Conservation (phyloP, 805 yeast genomes). For the Wickerhamomyces ciferrii region DNA sequence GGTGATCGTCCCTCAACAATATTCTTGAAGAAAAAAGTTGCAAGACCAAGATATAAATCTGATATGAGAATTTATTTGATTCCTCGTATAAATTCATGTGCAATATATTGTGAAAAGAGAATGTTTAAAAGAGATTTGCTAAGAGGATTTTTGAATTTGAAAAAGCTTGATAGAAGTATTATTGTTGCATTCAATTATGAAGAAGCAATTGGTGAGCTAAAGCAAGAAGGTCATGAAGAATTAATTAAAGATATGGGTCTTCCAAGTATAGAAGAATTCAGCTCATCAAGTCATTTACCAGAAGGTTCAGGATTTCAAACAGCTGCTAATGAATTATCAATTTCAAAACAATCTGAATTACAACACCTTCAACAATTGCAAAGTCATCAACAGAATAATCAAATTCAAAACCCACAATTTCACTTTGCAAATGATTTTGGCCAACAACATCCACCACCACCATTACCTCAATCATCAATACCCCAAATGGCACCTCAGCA, state of each 20-base stretch:
- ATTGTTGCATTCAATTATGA: slow-evolving; percentile 26
- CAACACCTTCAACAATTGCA: neutral
- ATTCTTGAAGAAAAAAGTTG: slow-evolving; percentile 51
- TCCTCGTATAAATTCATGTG: slow-evolving; percentile 34
- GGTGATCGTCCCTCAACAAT: slow-evolving; percentile 42
- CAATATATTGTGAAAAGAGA: slow-evolving; percentile 42
- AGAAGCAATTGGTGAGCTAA: slow-evolving; percentile 10
- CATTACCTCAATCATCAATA: neutral
- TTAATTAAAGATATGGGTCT: slow-evolving; percentile 9
- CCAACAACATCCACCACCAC: neutral
- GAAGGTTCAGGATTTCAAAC: neutral
- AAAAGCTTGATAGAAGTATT: slow-evolving; percentile 20
- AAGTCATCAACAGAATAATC: neutral
- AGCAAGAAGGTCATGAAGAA: slow-evolving; percentile 10
- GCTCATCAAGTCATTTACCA: neutral
- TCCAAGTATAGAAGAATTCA: slow-evolving; percentile 13
- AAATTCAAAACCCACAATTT: neutral
- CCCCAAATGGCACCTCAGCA: neutral
- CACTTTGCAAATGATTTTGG: neutral
- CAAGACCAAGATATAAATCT: slow-evolving; percentile 57
- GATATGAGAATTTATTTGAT: slow-evolving; percentile 58
- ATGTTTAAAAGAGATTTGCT: slow-evolving; percentile 47
- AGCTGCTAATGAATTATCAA: neutral
- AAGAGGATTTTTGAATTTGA: slow-evolving; percentile 41
- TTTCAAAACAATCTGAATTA: neutral